These are phyloP conservation scores for Solanum chiquidenum DNA, from an alignment of 257 asterid genomes.

Conservation along the genomic window DNA sequence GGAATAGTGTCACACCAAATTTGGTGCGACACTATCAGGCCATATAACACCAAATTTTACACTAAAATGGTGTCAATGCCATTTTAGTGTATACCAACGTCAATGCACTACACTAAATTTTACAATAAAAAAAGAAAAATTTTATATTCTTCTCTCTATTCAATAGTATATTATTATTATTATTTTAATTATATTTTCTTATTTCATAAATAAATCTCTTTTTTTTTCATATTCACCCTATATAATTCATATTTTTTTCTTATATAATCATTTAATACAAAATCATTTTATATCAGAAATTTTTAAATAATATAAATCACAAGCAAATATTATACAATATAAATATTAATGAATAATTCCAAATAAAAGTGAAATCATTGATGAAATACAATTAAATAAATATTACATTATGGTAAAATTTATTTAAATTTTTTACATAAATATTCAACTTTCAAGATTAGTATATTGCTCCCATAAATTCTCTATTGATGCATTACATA, in stretches of 20 bases:
- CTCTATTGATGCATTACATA: background rate
- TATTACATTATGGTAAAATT: background rate
- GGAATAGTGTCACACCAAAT: background rate
- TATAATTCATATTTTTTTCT: background rate
- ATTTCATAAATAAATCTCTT: too few relatives aligned
- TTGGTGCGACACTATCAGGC: background rate
- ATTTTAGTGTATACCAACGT: background rate
- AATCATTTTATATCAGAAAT: too few relatives aligned
- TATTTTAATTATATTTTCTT: background rate
- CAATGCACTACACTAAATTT: background rate
- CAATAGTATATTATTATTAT: too few relatives aligned
- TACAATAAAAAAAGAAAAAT: background rate
- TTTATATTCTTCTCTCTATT: background rate
- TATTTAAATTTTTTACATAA: background rate
- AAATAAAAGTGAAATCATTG: background rate
- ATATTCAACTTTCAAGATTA: background rate
- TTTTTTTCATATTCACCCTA: background rate
- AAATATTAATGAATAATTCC: background rate
- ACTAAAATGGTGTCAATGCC: background rate
- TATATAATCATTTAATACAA: background rate
- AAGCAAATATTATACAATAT: background rate
- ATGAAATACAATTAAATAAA: background rate
- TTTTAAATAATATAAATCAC: too few relatives aligned
- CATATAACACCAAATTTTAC: background rate
- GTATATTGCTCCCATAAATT: background rate